These are phyloP conservation scores for Cladobotryum protrusum DNA, from an alignment of 2,329 filamentous ascomycete genomes.

Conservation along the genomic window DNA sequence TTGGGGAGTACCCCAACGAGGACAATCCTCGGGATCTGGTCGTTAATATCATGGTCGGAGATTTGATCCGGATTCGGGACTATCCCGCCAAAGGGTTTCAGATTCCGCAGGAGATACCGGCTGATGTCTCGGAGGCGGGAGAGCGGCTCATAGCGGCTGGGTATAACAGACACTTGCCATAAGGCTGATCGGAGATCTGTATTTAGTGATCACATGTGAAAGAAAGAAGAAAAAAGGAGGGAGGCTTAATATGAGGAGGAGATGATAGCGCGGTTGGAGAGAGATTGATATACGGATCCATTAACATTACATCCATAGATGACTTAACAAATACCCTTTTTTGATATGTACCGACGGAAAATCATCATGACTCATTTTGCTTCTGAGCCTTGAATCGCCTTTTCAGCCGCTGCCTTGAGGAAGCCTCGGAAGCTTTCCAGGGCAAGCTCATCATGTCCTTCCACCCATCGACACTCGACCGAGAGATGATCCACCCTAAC, in stretches of 20 bases:
- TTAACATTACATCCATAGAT: too few relatives aligned
- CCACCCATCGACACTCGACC: constrained; percentile 55
- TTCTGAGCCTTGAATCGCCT: constrained; percentile 5
- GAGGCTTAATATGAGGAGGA: neutral
- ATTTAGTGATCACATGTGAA: neutral
- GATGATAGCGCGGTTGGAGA: neutral
- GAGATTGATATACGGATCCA: too few relatives aligned
- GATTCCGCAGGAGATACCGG: constrained; percentile 36
- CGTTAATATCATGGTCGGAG: constrained; percentile 39
- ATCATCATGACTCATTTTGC: neutral
- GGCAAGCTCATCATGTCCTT: constrained; percentile 64
- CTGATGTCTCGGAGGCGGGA: constrained; percentile 35
- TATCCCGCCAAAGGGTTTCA: constrained; percentile 39
- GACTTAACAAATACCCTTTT: too few relatives aligned
- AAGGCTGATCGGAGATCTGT: constrained; percentile 1
- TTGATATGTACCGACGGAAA: neutral
- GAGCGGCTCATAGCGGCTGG: constrained; percentile 34
- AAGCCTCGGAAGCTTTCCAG: constrained; percentile 89
- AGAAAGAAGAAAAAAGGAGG: neutral
- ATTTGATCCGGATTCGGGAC: constrained; percentile 36
- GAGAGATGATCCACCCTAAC: constrained; percentile 34
- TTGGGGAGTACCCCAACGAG: constrained; percentile 35
- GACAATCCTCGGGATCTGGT: constrained; percentile 37
- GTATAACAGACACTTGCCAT: constrained; percentile 34
- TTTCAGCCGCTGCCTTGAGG: constrained; percentile 43